Evolutionary conservation across 1,284 basidiomycete species (phyloP), one percentile per base, ranked within the genome.

Genomic region (Calocybe gambosa): DNA sequence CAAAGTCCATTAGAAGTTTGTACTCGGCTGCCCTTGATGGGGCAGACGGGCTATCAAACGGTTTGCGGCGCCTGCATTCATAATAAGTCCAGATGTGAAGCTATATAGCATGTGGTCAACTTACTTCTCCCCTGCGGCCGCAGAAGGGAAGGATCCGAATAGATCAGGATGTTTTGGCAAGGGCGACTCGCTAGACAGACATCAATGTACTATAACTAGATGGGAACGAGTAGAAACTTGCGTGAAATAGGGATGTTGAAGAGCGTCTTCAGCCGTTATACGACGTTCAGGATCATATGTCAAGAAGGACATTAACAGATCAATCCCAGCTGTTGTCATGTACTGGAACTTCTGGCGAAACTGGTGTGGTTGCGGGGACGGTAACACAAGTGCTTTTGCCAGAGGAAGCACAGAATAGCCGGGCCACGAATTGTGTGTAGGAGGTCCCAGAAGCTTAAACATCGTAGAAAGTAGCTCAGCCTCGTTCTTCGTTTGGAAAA

Each of bases 101-200:
- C 39, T 43, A 18, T 26, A 41, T 16, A 5, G 5, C 43, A 38
- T 26, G 43, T 29, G 29, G 10, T 2, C 33, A 2, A 74, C 84
- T 48, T 58, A 93, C 92, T 85, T 90, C 68, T 99, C 96, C 18
- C 96, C 96, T 2, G 93, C 93, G n/a, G 96, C 96, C 16, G 88
- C 80, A 34, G 90, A 94, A 13, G 96, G 96, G 66, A 99, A 99
- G 1, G 91, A 95, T 1, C 90, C 83, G 65, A 99, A 99, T 45
- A 95, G 71, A 60, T 97, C 93, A n/a, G 93, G 92, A 64, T 99
- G 95, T 59, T 99, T 98, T 0, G 96, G 95, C 33, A 89, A 66
- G 0, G 96, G 96, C 0, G 89, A 85, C 67, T 99, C 96, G 29
- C 46, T 57, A 10, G 20, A 15, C 26, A 31, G 25, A 25, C 18